Evolutionary conservation across 2,329 filamentous ascomycete species (phyloP), one percentile per base, ranked within the genome.

Genomic region (Trichophyton mentagrophytes): DNA sequence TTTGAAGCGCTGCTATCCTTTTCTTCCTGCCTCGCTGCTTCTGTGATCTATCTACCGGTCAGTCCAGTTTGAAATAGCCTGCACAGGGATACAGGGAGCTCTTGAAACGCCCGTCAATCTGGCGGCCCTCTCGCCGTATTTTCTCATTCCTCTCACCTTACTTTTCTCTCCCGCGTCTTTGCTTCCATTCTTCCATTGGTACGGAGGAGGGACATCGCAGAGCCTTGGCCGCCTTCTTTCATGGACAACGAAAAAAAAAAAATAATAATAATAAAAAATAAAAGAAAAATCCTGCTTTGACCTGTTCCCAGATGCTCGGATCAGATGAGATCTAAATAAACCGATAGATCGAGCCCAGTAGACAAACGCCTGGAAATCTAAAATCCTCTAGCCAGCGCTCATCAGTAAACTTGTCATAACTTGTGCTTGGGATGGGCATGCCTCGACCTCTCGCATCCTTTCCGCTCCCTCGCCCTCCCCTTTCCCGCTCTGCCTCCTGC

Each of bases 1-100:
- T 55, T 55, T 27, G 51, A 55, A 55, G 51, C 51, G 51, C 51
- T 55, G 51, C 51, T 55, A 55, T 55, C 51, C 51, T 55, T 17
- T n/a, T 15, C 13, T 15, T 22, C 22, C 46, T 11, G 2, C 17
- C 17, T 46, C 42, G 15, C 20, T 20, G 15, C 42, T 46, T 20
- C 46, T 51, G 46, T 51, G 46, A 51, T 51, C 46, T 33, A 36
- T 55, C 49, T 53, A 53, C 49, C 51, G 27, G 51, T 27, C 51
- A 36, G 51, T 9, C 51, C 51, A 36, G 51, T 33, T 55, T 33
- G 51, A 33, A 55, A 55, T 55, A 55, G 13, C 25, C 51, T 15
- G 51, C 51, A 51, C 51, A 55, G 51, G 51, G 30, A 51, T 51
- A 9, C 51, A 36, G 51, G 51, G 51, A 55, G 51, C 51, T 55